Evolutionary conservation across 2,329 filamentous ascomycete genomes (phyloP), one percentile per base, ranked within the genome.

Genomic region (Nemania sp.): DNA sequence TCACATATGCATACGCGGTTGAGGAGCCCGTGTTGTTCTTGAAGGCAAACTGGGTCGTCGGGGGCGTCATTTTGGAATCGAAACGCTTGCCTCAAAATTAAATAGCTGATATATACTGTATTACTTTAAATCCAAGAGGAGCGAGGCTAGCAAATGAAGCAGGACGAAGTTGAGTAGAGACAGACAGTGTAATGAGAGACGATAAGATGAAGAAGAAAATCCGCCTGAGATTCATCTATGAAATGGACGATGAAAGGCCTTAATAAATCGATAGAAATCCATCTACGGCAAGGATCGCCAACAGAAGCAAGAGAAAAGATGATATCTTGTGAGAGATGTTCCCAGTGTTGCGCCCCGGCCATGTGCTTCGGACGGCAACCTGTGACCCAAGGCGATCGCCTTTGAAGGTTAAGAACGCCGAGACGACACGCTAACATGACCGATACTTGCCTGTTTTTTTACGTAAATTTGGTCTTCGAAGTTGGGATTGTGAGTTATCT

Each of bases 1-100:
- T 94, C 74, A 96, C 86, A 77, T 92, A 91, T 22, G 89, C 91
- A 74, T 88, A 93, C 51, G 89, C 86, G 38, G 80, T 85, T 60
- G 82, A 80, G 1, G 90, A 89, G 32, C 80, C 80, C 1, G 90
- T 91, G 73, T 87, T 87, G 80, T 94, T 94, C 73, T 86, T 82
- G 22, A 94, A 79, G 11, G 86, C 85, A 66, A 93, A 85, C 59
- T 87, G 82, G 53, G 93, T 81, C 8, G 86, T 89, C 51, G 73
- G 73, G 64, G 76, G 75, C 71, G 79, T 80, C 79, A 80, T 80
- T 43, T 59, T 75, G 55, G 32, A 11, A 47, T 53, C 10, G 11
- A 29, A 15, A 32, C 8, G 32, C 43, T 47, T 13, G 54, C 24
- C 24, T 51, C 1, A 54, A 10, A 38, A 27, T 29, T 6, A 20